Percentiles rank a stretch among this genome's conserved stretches.
Conservation (phyloP, 345 rosid species). For the Aquilaria sinensis region DNA sequence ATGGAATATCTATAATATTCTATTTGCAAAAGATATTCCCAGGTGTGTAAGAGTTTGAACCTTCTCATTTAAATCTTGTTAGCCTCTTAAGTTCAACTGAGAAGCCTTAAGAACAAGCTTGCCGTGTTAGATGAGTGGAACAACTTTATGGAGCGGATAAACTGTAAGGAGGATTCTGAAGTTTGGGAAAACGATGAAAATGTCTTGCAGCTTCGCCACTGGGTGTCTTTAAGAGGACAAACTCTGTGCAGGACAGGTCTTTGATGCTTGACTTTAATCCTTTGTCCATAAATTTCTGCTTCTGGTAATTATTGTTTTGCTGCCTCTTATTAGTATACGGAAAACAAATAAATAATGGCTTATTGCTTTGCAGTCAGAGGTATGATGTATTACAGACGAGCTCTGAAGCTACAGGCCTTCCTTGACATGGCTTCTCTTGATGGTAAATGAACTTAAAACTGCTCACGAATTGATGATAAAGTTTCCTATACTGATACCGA, state of each 20-base stretch:
- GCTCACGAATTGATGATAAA: no score
- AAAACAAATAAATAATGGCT: constrained; percentile 6
- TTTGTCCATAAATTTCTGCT: not conserved
- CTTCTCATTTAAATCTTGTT: constrained; percentile 3
- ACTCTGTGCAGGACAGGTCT: constrained; percentile 91
- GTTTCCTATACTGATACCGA: no score
- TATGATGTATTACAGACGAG: constrained; percentile 98
- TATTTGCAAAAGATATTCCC: constrained; percentile 97
- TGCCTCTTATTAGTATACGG: not conserved
- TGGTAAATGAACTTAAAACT: constrained; percentile 32
- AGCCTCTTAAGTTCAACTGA: constrained; percentile 8
- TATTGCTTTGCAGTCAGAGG: constrained; percentile 70
- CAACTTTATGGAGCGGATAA: constrained; percentile 82
- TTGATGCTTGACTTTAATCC: constrained; percentile 13
- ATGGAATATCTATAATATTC: constrained; percentile 88
- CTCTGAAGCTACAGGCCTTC: constrained; percentile 96
- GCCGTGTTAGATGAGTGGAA: constrained; percentile 81
- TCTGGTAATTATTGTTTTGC: not conserved
- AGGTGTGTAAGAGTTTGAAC: constrained; percentile 35
- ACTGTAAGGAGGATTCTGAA: constrained; percentile 62
- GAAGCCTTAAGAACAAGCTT: constrained; percentile 2
- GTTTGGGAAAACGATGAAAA: constrained; percentile 91
- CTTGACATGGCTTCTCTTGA: constrained; percentile 93
- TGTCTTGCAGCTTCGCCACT: constrained; percentile 90
- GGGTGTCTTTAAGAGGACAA: constrained; percentile 97